These are phyloP conservation scores for Nicotiana knightiana DNA, from an alignment of 257 asterid genomes.

Conservation along the genomic window DNA sequence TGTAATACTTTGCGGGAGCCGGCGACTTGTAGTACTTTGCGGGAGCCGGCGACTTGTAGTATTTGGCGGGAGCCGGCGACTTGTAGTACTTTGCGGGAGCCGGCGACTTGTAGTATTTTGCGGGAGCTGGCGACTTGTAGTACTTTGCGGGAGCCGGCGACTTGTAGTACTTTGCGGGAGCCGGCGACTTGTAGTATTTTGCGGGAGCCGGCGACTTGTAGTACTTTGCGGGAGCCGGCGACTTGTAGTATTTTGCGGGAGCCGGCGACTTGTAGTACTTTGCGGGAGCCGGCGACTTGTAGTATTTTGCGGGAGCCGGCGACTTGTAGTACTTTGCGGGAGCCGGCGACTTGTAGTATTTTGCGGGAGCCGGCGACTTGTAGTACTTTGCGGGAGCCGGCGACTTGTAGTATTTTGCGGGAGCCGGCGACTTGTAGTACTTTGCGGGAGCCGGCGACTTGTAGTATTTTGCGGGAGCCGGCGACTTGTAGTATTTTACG, in stretches of 20 bases:
- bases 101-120: neutral
- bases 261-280: neutral
- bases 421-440: too few relatives aligned
- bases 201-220: neutral
- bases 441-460: too few relatives aligned
- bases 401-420: too few relatives aligned
- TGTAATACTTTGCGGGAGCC: neutral
- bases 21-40: neutral
- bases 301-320: neutral
- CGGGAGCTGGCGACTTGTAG: neutral
- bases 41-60: neutral
- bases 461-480: too few relatives aligned
- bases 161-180: neutral
- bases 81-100: neutral
- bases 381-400: too few relatives aligned
- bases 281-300: neutral
- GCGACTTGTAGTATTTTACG: too few relatives aligned
- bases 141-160: too few relatives aligned
- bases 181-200: neutral
- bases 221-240: neutral
- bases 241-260: neutral
- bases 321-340: neutral
- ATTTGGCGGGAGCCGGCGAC: neutral
- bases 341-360: neutral
- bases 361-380: neutral